Evolutionary conservation across 768 basidiomycete species (phyloP).

Genomic region (Gyrodon lividus): DNA sequence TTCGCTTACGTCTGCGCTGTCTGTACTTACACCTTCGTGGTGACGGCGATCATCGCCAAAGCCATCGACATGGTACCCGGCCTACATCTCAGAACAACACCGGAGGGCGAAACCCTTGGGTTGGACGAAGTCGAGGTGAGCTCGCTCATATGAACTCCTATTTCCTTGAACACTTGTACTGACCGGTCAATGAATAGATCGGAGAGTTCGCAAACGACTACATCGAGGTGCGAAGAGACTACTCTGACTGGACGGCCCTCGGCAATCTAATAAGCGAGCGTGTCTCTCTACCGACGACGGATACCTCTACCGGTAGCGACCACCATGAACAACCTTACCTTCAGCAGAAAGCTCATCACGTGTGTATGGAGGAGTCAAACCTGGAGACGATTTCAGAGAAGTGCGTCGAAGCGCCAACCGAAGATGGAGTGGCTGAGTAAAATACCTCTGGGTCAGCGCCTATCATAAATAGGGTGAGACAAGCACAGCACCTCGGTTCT

Average conservation of each 20-base stretch:
- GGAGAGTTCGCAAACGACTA: constrained; percentile 72
- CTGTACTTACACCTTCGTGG: constrained; percentile 58
- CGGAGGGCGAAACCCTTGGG: constrained; percentile 58
- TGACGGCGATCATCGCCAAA: constrained; percentile 62
- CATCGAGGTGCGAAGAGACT: constrained; percentile 68
- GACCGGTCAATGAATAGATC: constrained; percentile 39
- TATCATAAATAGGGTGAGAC: too few relatives aligned
- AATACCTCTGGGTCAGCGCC: not conserved
- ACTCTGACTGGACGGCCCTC: constrained; percentile 47
- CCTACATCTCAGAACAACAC: constrained; percentile 50
- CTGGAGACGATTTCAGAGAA: constrained; percentile 14
- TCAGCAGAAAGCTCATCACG: not conserved
- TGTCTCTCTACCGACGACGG: constrained; percentile 6
- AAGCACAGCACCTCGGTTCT: too few relatives aligned
- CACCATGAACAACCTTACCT: constrained; percentile 38
- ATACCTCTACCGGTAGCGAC: constrained; percentile 32
- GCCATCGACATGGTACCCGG: constrained; percentile 56
- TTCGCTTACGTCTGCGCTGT: constrained; percentile 61
- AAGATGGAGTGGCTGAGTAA: not conserved
- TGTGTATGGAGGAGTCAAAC: constrained; percentile 12
- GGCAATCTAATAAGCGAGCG: constrained; percentile 15
- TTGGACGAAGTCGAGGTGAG: constrained; percentile 73
- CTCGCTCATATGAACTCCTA: not conserved
- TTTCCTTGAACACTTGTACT: not conserved
- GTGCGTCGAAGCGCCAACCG: not conserved